Percentiles rank a stretch among this genome's conserved stretches.
Evolutionary conservation across 179 eudicot species (phyloP).

Genomic region (Actinidia arguta): DNA sequence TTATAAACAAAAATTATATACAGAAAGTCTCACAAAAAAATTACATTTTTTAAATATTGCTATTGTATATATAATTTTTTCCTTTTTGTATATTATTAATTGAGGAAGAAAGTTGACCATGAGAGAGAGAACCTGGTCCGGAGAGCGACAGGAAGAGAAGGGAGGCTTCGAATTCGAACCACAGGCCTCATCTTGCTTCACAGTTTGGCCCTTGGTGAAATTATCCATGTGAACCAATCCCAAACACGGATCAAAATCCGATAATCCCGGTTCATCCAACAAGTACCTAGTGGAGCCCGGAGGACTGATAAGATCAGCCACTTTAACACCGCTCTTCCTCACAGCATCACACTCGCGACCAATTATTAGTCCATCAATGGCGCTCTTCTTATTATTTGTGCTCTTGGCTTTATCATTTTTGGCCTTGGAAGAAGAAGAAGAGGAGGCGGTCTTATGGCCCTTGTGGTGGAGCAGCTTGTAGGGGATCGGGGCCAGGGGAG

Average conservation of each 20-base stretch:
- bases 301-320: constrained; percentile 41
- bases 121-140: constrained; percentile 53
- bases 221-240: constrained; percentile 23
- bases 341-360: no score
- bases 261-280: constrained; percentile 44
- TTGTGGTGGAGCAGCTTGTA: constrained; percentile 20
- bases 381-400: constrained; percentile 14
- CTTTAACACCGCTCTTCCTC: neutral
- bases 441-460: neutral
- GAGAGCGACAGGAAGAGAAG: constrained; percentile 28
- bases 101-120: constrained; percentile 16
- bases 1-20: no score
- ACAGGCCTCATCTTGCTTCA: constrained; percentile 22
- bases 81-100: no score
- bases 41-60: no score
- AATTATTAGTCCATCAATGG: no score
- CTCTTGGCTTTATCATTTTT: neutral
- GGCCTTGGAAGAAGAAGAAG: no score
- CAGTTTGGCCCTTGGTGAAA: constrained; percentile 1
- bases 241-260: constrained; percentile 49
- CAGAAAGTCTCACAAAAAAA: no score
- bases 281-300: constrained; percentile 71
- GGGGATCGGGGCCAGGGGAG: constrained; percentile 31
- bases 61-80: no score
- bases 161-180: constrained; percentile 30